Evolutionary conservation across 2,329 filamentous ascomycete species (phyloP).

Genomic region (Alternaria consortialis): DNA sequence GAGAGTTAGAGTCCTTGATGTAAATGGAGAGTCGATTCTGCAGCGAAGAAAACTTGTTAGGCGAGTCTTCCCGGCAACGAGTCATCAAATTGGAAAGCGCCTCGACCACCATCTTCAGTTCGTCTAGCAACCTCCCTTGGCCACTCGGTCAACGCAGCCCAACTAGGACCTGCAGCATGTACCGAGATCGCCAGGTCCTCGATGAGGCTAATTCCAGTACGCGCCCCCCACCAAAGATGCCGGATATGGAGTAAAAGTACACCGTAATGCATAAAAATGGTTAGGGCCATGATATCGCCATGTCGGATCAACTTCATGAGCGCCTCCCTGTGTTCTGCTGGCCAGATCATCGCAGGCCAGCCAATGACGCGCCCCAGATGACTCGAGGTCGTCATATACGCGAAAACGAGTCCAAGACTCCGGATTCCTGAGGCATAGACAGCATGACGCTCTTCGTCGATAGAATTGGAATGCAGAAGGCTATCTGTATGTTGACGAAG

Average conservation of each 20-base stretch:
- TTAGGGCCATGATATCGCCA: slow-evolving; percentile 14
- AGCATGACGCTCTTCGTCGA: background rate
- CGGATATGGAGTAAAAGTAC: slow-evolving; percentile 16
- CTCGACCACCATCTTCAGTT: background rate
- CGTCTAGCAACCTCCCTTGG: background rate
- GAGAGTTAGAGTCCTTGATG: too few species aligned
- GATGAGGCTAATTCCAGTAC: slow-evolving; percentile 11
- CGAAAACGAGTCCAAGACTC: background rate
- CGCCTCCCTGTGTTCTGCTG: background rate
- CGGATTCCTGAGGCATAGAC: background rate
- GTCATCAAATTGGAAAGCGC: background rate
- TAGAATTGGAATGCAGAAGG: background rate
- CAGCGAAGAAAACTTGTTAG: too few species aligned
- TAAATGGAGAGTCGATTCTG: too few species aligned
- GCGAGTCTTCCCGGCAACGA: too few species aligned
- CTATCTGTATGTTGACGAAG: background rate
- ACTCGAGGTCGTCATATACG: background rate
- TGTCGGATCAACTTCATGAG: slow-evolving; percentile 15
- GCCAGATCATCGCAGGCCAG: slow-evolving; percentile 14
- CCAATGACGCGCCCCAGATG: slow-evolving; percentile 12
- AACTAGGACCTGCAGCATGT: slow-evolving; percentile 6
- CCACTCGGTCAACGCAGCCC: background rate
- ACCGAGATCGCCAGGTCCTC: slow-evolving; percentile 9
- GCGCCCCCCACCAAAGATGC: slow-evolving; percentile 16
- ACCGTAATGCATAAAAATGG: slow-evolving; percentile 21